Percentiles rank a stretch among this genome's conserved stretches.
phyloP scores from a whole-genome alignment of 768 basidiomycete species.

The Suillus alpinus region DNA sequence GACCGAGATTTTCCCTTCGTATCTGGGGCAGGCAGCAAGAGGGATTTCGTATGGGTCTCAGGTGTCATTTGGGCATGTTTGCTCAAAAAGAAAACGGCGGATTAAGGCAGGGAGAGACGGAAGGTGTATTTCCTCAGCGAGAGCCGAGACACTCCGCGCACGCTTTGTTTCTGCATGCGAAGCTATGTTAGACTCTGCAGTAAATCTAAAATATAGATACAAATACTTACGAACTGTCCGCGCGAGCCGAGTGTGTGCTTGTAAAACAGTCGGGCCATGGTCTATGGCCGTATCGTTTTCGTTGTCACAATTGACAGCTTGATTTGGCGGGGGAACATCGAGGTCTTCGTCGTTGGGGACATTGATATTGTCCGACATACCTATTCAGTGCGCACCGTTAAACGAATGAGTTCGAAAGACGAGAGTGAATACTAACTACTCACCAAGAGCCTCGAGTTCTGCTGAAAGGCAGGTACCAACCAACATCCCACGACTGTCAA shows the following conservation, averaged over 20 bases:
- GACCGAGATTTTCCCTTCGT: constrained; percentile 3
- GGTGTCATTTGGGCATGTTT: not conserved
- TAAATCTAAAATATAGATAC: not conserved
- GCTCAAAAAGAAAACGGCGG: constrained; percentile 7
- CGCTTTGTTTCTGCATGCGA: not conserved
- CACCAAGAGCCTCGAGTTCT: not conserved
- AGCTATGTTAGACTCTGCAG: not conserved
- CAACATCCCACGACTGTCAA: constrained; percentile 18
- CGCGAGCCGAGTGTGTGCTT: not conserved
- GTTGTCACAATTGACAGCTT: not conserved
- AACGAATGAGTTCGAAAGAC: not conserved
- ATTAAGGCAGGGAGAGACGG: constrained; percentile 22
- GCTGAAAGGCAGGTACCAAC: not conserved
- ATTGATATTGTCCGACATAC: not conserved
- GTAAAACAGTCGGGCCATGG: not conserved
- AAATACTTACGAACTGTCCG: not conserved
- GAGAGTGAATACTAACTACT: not conserved
- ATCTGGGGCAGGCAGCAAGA: constrained; percentile 11
- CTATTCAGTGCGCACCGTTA: not conserved
- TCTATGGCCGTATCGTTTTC: not conserved
- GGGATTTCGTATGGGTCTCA: constrained; percentile 2
- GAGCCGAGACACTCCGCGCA: not conserved
- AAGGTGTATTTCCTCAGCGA: not conserved
- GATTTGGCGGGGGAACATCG: not conserved
- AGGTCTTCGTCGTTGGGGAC: not conserved